Evolutionary conservation across 108 stramenopile species (phyloP).

Genomic region (Pseudonitzschia multiseries): DNA sequence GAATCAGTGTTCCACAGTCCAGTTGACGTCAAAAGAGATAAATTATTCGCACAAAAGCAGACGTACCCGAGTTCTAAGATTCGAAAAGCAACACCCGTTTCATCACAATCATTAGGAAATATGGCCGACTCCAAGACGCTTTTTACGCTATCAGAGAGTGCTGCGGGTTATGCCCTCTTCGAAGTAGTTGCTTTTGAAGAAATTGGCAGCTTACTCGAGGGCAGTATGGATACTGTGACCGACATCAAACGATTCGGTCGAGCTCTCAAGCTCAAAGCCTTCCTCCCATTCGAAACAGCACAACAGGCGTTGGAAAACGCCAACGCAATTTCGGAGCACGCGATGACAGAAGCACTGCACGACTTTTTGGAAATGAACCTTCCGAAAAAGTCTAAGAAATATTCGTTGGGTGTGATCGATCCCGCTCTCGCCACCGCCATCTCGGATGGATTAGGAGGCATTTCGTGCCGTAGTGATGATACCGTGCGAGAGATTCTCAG

Average conservation of each 20-base stretch:
- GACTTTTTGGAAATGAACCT: conserved; percentile 96
- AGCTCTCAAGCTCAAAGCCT: conserved; percentile 96
- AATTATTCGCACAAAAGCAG: neutral
- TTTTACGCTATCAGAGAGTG: conserved; percentile 92
- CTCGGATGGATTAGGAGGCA: conserved; percentile 77
- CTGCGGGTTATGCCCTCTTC: conserved; percentile 98
- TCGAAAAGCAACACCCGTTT: neutral
- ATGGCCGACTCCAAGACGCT: conserved; percentile 45
- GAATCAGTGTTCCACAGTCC: neutral
- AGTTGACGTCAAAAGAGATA: neutral
- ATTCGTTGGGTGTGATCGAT: conserved; percentile 86
- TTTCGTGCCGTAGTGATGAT: conserved; percentile 91
- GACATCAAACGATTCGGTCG: conserved; percentile 91
- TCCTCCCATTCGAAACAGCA: conserved; percentile 94
- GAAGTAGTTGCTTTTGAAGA: conserved; percentile 97
- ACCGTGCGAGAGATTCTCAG: conserved; percentile 90
- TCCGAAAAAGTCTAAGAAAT: conserved; percentile 86
- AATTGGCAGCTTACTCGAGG: conserved; percentile 80
- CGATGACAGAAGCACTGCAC: conserved; percentile 72
- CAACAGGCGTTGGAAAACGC: conserved; percentile 93
- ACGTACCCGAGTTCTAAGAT: neutral
- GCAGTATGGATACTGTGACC: conserved; percentile 72
- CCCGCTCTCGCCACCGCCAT: conserved; percentile 89
- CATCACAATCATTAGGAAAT: neutral
- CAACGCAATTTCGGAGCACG: conserved; percentile 87